Base-by-base conservation (phyloP, 352 stramenopile genomes). In the Globisporangium takayamanum region DNA sequence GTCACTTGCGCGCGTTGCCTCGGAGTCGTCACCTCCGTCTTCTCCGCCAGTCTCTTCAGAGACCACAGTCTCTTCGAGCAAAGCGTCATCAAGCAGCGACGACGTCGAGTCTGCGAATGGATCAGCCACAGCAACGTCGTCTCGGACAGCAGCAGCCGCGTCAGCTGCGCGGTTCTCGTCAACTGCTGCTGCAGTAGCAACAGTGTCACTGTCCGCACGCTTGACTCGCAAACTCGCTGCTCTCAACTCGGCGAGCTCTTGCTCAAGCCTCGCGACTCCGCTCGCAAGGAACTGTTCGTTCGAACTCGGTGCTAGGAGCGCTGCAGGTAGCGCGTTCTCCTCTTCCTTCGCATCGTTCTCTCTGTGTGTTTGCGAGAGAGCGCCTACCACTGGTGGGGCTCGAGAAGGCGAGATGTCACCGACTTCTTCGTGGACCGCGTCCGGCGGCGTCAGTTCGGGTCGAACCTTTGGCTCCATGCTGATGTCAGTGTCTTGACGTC, bases 241-340 rank as follows among this genome's bases (percentile, higher is more conserved):
- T 47, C 62, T 51, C n/a, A 61, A 16, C 2, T 54, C 59, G 10
- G 20, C 63, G 4, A 84, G 47, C 18, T 75, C 70, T 44, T 69
- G 66, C 5, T 61, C 61, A 36, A 84, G 37, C 6, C 65, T 59
- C 37, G 52, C 62, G 18, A 80, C 53, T 45, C 82, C 65, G 0
- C 63, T 65, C 36, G 69, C 59, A 30, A 82, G 58, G 1, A 53
- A 58, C 36, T 69, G 49, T 16, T 84, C 72, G 41, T 73, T 78
- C 20, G 64, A 51, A 30, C 42, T 74, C 30, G 33, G 12, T 3
- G 25, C 2, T 20, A 47, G 12, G 6, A 30, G 6, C 16, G 30
- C 30, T 28, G n/a, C 39, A 47, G 41, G 8, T 10, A 4, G 5
- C 15, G 11, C 5, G 1, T 10, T 1, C 41, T 47, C 41, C 5